phyloP scores from a whole-genome alignment of 805 yeast genomes.

The Wickerhamomyces tratensis region DNA sequence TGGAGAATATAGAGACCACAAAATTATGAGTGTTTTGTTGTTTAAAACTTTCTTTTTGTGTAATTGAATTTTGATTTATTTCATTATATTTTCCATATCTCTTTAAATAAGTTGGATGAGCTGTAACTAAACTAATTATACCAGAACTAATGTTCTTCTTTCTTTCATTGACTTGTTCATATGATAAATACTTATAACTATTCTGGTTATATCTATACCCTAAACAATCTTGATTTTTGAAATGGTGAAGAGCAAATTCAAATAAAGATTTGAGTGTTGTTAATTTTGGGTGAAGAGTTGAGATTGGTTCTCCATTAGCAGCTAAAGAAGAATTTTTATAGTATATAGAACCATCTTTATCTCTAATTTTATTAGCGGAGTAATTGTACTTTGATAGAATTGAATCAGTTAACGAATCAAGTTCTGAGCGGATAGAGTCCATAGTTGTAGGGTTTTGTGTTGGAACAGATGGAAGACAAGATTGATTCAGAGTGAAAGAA shows the following conservation, averaged over 20 bases:
- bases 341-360: too few relatives aligned
- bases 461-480: too few relatives aligned
- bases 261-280: neutral
- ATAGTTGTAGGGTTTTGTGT: too few relatives aligned
- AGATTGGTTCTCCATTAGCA: too few relatives aligned
- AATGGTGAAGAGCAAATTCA: neutral
- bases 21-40: slow-evolving; percentile 16
- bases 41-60: too few relatives aligned
- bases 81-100: slow-evolving; percentile 2
- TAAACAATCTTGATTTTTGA: neutral
- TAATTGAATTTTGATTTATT: too few relatives aligned
- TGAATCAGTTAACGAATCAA: too few relatives aligned
- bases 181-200: slow-evolving; percentile 12
- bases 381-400: too few relatives aligned
- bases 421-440: too few relatives aligned
- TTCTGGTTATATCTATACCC: neutral
- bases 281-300: neutral
- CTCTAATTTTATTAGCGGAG: too few relatives aligned
- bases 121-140: slow-evolving; percentile 17
- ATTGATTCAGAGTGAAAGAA: too few relatives aligned
- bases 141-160: slow-evolving; percentile 37
- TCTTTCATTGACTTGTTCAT: slow-evolving; percentile 21
- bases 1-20: slow-evolving; percentile 35
- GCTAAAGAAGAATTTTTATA: too few relatives aligned
- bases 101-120: slow-evolving; percentile 8